phyloP scores from a whole-genome alignment of 306 rosid genomes.

The Abrus pulchellus region DNA sequence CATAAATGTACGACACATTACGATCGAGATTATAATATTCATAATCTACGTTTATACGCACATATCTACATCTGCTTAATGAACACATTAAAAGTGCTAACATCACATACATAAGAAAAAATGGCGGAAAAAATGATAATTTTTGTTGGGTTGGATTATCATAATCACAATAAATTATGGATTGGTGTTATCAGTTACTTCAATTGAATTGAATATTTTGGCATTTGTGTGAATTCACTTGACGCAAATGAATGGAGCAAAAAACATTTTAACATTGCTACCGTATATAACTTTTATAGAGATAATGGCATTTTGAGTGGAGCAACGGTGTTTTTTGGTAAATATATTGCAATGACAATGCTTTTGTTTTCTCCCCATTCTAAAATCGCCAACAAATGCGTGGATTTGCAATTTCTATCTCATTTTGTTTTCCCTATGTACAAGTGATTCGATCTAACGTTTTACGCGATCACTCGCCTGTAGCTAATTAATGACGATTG shows the following conservation, averaged over 20 bases:
- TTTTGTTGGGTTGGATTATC: neutral
- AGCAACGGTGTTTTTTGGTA: neutral
- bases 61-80: neutral
- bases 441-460: neutral
- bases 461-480: neutral
- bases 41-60: neutral
- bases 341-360: neutral
- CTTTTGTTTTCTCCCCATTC: neutral
- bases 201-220: too few species aligned
- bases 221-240: neutral
- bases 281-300: neutral
- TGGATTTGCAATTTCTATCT: neutral
- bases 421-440: neutral
- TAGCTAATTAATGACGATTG: neutral
- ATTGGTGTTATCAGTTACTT: too few species aligned
- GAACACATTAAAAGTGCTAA: neutral
- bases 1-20: too few species aligned
- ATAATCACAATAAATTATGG: neutral
- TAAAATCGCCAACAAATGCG: neutral
- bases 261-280: neutral
- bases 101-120: neutral
- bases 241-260: neutral
- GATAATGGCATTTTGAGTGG: neutral
- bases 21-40: too few species aligned
- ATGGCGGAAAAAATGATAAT: neutral